Conservation (phyloP, 371 early-diverging fungal species). For the Capillidium heterosporum region DNA sequence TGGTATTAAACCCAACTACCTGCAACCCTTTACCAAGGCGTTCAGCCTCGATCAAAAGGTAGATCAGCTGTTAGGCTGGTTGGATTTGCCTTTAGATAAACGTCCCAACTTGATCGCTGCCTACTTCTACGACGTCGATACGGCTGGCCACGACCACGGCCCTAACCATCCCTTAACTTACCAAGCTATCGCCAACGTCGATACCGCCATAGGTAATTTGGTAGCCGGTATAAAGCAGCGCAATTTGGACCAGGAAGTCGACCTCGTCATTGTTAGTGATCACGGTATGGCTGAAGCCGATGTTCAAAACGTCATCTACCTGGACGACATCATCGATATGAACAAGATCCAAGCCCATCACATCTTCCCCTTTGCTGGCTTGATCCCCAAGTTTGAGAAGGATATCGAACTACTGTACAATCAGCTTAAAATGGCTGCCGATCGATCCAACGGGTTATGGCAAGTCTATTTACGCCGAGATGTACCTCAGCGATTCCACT, state of each 20-base stretch:
- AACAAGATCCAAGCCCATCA: constrained; percentile 17
- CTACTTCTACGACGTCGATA: constrained; percentile 71
- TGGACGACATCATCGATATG: constrained; percentile 50
- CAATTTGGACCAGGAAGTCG: constrained; percentile 37
- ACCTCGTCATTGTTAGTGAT: constrained; percentile 77
- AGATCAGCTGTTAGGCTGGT: constrained; percentile 44
- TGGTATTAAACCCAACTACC: constrained; percentile 36
- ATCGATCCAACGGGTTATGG: constrained; percentile 23
- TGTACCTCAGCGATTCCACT: constrained; percentile 44
- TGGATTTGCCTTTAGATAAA: constrained; percentile 41
- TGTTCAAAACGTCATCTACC: constrained; percentile 35
- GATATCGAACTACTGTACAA: constrained; percentile 12
- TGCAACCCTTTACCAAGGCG: constrained; percentile 26
- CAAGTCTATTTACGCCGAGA: constrained; percentile 39
- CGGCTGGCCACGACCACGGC: constrained; percentile 60
- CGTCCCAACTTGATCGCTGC: constrained; percentile 60
- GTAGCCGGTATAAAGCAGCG: constrained; percentile 28
- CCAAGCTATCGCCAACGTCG: constrained; percentile 33
- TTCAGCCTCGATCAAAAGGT: constrained; percentile 34
- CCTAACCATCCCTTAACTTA: constrained; percentile 38
- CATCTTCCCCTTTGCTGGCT: constrained; percentile 22
- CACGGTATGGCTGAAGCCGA: constrained; percentile 71
- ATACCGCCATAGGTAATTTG: constrained; percentile 40
- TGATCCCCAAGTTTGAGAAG: constrained; percentile 21
- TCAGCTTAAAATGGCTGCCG: constrained; percentile 15